Evolutionary conservation across 306 rosid species (phyloP).

Genomic region (Lathyrus oleraceus): DNA sequence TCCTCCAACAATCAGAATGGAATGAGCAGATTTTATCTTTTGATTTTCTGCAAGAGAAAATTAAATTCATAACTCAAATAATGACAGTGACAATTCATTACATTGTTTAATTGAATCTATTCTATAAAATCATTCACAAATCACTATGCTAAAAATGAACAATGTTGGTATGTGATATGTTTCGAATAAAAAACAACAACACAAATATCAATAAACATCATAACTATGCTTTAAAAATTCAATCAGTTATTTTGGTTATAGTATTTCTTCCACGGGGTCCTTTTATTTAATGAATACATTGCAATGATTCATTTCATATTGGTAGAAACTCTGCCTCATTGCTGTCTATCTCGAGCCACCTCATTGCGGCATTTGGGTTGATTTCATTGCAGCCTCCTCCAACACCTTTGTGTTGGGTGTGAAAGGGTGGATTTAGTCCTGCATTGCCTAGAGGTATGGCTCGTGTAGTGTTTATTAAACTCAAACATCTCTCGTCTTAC

Average conservation of each 20-base stretch:
- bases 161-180: slow-evolving; percentile 19
- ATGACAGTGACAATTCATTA: slow-evolving; percentile 18
- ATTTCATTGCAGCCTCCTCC: not conserved
- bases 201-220: slow-evolving; percentile 2
- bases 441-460: too few relatives aligned
- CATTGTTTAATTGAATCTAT: slow-evolving; percentile 1
- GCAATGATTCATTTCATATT: not conserved
- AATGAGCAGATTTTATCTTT: slow-evolving; percentile 61
- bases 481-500: too few relatives aligned
- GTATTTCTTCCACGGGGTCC: slow-evolving; percentile 16
- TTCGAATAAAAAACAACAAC: slow-evolving; percentile 13
- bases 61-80: slow-evolving; percentile 19
- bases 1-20: slow-evolving; percentile 84
- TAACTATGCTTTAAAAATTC: not conserved
- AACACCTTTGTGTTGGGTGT: not conserved
- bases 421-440: not conserved
- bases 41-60: slow-evolving; percentile 53
- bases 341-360: not conserved
- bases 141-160: slow-evolving; percentile 12
- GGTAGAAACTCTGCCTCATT: not conserved
- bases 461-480: too few relatives aligned
- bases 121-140: slow-evolving; percentile 15
- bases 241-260: slow-evolving; percentile 4
- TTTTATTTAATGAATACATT: not conserved
- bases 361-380: not conserved